phyloP scores from a whole-genome alignment of 257 asterid genomes.

The Buddleja alternifolia region DNA sequence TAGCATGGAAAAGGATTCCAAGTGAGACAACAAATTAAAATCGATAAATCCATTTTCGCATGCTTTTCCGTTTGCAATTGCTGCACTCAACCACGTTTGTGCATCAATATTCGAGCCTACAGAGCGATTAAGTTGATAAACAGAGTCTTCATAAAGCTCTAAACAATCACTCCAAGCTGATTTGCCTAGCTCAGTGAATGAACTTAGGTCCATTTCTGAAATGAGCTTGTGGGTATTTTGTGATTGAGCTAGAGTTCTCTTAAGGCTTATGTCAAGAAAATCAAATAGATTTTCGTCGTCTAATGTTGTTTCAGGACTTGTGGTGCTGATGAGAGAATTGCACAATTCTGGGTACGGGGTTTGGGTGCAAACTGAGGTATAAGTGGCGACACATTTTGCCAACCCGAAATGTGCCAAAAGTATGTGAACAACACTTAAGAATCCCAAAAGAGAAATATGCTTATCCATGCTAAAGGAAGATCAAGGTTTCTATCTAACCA shows the following conservation, averaged over 20 bases:
- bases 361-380: constrained; percentile 45
- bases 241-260: constrained; percentile 48
- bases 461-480: constrained; percentile 40
- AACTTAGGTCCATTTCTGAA: constrained; percentile 38
- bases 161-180: constrained; percentile 61
- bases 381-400: constrained; percentile 31
- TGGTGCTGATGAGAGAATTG: constrained; percentile 36
- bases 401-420: too few relatives aligned
- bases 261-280: constrained; percentile 40
- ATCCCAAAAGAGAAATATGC: constrained; percentile 14
- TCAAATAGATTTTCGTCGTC: constrained; percentile 30
- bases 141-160: constrained; percentile 52
- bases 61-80: constrained; percentile 61
- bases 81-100: constrained; percentile 75
- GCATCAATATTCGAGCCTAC: constrained; percentile 31
- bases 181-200: constrained; percentile 42
- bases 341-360: constrained; percentile 61
- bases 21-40: constrained; percentile 40
- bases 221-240: constrained; percentile 38
- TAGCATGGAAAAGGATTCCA: constrained; percentile 20
- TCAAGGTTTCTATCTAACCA: too few relatives aligned
- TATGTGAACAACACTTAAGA: constrained; percentile 19
- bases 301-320: constrained; percentile 20
- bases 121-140: constrained; percentile 40
- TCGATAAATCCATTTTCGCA: constrained; percentile 65